Evolutionary conservation across 768 basidiomycete species (phyloP).

Genomic region (Grammothele lineata): DNA sequence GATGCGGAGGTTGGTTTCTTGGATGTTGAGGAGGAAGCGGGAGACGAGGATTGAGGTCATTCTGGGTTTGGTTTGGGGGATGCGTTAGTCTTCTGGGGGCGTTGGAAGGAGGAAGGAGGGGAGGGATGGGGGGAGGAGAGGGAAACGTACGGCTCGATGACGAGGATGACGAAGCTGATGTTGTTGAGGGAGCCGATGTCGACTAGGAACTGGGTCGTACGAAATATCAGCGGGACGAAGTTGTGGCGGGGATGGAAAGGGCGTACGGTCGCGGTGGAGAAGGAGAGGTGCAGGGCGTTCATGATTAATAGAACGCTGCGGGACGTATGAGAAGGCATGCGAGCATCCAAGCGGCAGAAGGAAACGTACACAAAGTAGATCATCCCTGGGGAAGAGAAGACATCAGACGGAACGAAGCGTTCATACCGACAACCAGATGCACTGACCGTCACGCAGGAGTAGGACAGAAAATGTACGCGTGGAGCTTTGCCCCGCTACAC

Average conservation of each 20-base stretch:
- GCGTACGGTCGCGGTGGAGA: background rate
- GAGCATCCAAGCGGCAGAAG: background rate
- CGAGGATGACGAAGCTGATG: background rate
- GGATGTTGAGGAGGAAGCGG: slow-evolving; percentile 6
- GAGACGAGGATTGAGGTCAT: background rate
- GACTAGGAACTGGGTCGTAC: background rate
- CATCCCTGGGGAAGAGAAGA: background rate
- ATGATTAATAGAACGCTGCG: background rate
- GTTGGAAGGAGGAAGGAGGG: no score
- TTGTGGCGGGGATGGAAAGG: background rate
- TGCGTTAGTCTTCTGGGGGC: background rate
- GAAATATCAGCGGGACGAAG: background rate
- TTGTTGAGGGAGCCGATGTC: background rate
- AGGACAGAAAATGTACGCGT: background rate
- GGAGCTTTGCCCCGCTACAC: background rate
- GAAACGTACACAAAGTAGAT: background rate
- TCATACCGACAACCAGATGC: no score
- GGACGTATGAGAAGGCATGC: background rate
- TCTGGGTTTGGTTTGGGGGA: background rate
- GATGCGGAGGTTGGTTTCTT: background rate
- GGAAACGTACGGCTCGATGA: slow-evolving; percentile 3
- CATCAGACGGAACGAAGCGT: background rate
- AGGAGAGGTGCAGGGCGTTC: background rate
- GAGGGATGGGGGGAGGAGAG: background rate
- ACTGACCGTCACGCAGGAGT: background rate